Evolutionary conservation across 495 filamentous ascomycete genomes (phyloP).

Genomic region (Tuber melanosporum): DNA sequence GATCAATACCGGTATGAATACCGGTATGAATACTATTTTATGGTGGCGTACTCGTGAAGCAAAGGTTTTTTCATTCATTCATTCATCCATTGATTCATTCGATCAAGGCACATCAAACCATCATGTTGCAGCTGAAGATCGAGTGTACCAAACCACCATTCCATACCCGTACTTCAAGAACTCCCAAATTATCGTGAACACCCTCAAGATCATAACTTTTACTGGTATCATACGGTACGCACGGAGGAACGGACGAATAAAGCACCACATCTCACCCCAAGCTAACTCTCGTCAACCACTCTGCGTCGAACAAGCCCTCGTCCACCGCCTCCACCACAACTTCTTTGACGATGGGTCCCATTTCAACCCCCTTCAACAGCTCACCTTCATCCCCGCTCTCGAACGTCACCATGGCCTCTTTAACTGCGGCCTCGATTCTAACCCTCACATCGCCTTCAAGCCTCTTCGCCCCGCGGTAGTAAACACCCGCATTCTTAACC

Average conservation of each 20-base stretch:
- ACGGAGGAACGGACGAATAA: background rate
- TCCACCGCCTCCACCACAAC: slow-evolving; percentile 34
- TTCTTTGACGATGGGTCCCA: slow-evolving; percentile 22
- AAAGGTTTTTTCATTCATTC: background rate
- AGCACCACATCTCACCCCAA: background rate
- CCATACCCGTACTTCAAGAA: background rate
- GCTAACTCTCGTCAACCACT: slow-evolving; percentile 31
- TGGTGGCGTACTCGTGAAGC: background rate
- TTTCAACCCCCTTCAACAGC: slow-evolving; percentile 9
- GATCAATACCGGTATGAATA: background rate
- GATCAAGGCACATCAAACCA: background rate
- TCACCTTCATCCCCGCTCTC: slow-evolving; percentile 18
- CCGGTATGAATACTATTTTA: background rate
- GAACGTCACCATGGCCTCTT: slow-evolving; percentile 34
- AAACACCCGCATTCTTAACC: slow-evolving; percentile 58
- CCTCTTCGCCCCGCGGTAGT: slow-evolving; percentile 56
- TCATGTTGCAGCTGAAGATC: background rate
- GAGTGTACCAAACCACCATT: background rate
- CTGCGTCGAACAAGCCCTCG: slow-evolving; percentile 32
- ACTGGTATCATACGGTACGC: background rate
- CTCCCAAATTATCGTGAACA: background rate
- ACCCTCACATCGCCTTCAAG: slow-evolving; percentile 35
- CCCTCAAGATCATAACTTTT: background rate
- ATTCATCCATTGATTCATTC: background rate
- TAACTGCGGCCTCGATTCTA: slow-evolving; percentile 28